Percentiles rank a stretch among this genome's conserved stretches.
These are phyloP conservation scores for Leccinum incarnatum DNA, from an alignment of 768 basidiomycete species.

Conservation along the genomic window DNA sequence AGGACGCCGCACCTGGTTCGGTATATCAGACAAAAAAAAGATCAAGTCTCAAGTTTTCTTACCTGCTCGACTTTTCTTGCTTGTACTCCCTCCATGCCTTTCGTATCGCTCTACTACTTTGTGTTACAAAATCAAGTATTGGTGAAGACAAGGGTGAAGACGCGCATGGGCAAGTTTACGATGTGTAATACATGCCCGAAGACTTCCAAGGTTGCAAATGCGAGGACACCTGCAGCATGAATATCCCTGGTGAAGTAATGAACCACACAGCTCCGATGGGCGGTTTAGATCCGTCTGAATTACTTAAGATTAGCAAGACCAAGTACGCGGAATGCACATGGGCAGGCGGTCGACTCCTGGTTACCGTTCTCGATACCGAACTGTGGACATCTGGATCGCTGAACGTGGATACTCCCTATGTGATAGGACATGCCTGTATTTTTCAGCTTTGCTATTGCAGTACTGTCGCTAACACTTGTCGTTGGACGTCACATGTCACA, in stretches of 20 bases:
- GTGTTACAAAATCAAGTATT: conserved; percentile 42
- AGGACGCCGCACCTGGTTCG: conserved; percentile 49
- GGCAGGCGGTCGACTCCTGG: not conserved
- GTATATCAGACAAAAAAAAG: conserved; percentile 50
- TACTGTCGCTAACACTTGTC: not conserved
- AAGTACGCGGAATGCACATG: conserved; percentile 10
- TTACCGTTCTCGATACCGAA: not conserved
- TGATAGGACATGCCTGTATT: conserved; percentile 6
- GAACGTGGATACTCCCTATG: not conserved
- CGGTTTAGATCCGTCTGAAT: conserved; percentile 18
- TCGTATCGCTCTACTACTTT: conserved; percentile 48
- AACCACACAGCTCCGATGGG: conserved; percentile 2
- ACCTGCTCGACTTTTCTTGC: conserved; percentile 54
- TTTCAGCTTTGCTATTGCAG: not conserved
- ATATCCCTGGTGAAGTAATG: conserved; percentile 24
- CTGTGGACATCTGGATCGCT: conserved; percentile 6
- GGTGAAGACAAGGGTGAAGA: conserved; percentile 37
- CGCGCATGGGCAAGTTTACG: conserved; percentile 36
- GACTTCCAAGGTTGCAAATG: conserved; percentile 24
- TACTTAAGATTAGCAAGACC: conserved; percentile 16
- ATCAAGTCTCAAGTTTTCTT: conserved; percentile 68
- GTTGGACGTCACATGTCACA: too few relatives aligned
- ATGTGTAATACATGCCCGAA: conserved; percentile 38
- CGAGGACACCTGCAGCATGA: conserved; percentile 13
- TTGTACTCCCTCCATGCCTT: conserved; percentile 37